Conservation (phyloP, 805 yeast species). For the Metschnikowia drakensbergensis region DNA sequence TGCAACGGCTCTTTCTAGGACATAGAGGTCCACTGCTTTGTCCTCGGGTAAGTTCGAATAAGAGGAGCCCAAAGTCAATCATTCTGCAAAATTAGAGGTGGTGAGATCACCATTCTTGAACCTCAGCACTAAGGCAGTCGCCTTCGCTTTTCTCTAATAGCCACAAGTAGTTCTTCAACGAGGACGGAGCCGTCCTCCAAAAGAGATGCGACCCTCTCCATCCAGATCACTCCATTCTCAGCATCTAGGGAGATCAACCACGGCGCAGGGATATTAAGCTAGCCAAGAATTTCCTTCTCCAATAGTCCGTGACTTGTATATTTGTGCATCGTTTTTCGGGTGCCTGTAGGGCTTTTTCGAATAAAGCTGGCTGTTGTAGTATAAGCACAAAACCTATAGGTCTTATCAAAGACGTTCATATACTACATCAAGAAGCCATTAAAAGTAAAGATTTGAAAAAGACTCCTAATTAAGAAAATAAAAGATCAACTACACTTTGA, state of each 20-base stretch:
- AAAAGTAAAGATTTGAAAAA: no score
- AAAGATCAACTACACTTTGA: no score
- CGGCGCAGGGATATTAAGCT: slow-evolving; percentile 69
- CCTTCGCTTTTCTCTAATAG: slow-evolving; percentile 36
- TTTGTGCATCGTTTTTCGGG: slow-evolving; percentile 66
- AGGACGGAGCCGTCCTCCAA: slow-evolving; percentile 48
- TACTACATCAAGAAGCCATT: no score
- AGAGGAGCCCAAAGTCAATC: slow-evolving; percentile 86
- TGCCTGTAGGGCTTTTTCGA: slow-evolving; percentile 87
- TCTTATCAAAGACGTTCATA: no score
- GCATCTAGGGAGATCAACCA: slow-evolving; percentile 71
- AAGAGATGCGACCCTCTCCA: slow-evolving; percentile 68
- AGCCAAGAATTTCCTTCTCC: slow-evolving; percentile 75
- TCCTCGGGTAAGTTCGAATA: slow-evolving; percentile 77
- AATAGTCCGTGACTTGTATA: slow-evolving; percentile 77
- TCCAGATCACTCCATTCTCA: slow-evolving; percentile 77
- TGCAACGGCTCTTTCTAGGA: slow-evolving; percentile 82
- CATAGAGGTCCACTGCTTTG: slow-evolving; percentile 95
- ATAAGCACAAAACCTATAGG: no score
- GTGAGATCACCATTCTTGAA: slow-evolving; percentile 82
- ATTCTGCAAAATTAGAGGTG: slow-evolving; percentile 63
- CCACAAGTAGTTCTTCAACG: slow-evolving; percentile 76
- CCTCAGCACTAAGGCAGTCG: slow-evolving; percentile 31
- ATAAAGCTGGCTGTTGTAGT: slow-evolving; percentile 42
- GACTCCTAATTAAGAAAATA: no score